Evolutionary conservation across 208 protist species (phyloP), one percentile per base, ranked within the genome.

Genomic region (Trypanosoma conorhini): DNA sequence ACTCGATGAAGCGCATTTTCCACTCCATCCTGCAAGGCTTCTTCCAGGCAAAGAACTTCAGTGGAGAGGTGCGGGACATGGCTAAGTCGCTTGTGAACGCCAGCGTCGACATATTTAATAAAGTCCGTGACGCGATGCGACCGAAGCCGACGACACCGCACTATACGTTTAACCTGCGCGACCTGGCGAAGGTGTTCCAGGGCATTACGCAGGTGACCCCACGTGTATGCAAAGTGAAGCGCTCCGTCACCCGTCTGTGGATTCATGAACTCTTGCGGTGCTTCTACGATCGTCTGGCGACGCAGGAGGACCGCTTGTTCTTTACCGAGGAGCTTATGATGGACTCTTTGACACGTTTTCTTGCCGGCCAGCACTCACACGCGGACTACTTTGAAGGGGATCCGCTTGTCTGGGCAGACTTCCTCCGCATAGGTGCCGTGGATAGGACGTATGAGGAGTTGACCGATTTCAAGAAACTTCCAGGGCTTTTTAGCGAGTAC

Each of bases 101-200:
- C 17, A 94, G 83, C 57, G 84, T 98, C 21, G 94, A 98, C 33
- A 79, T 99, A 10, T 99, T 98, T 81, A 86, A 86, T 66, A 87
- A 83, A 44, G 80, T 98, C n/a, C 81, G 87, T 30, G 81, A 94
- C 7, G 85, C 79, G 12, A 82, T 99, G 60, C 89, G 98, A 2
- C 98, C 98, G 46, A 98, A 95, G 30, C 98, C 98, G 21, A 79
- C 88, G 35, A 99, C 98, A 66, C 86, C 96, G 50, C 99, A 99
- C 83, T 99, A 99, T 86, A 98, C 98, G 3, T 99, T 99, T 87
- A 99, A 99, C 70, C 82, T 99, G 17, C 93, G 99, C 63, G 98
- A 99, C 72, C 77, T 99, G 17, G 93, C 93, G 22, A 99, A 99
- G 85, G 92, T 99, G 21, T 98, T 99, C 59, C 93, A 97, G 75